These are phyloP conservation scores for Ceratobasidium sp. DNA, from an alignment of 1,284 basidiomycete species.

Conservation along the genomic window DNA sequence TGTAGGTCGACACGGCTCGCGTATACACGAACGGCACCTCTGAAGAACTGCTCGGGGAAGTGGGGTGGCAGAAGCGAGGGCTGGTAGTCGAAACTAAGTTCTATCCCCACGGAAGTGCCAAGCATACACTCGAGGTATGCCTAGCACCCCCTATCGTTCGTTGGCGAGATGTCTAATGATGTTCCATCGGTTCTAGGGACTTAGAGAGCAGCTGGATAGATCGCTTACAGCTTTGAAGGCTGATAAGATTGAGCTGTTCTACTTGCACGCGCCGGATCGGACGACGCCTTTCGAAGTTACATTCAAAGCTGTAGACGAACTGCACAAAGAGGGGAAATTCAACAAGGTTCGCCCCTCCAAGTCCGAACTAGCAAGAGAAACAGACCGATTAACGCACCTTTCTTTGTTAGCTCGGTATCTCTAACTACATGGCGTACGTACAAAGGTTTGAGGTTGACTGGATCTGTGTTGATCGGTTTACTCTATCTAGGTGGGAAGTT, in stretches of 20 bases:
- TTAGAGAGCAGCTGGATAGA: conserved; percentile 59
- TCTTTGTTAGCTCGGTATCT: conserved; percentile 64
- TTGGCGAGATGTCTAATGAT: conserved; percentile 48
- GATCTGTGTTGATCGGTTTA: conserved; percentile 4
- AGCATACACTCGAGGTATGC: conserved; percentile 66
- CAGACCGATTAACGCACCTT: not conserved
- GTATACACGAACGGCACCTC: conserved; percentile 67
- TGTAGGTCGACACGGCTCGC: conserved; percentile 50
- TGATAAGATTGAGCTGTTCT: conserved; percentile 60
- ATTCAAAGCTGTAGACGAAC: conserved; percentile 60
- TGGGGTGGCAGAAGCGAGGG: conserved; percentile 23
- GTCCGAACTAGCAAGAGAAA: not conserved
- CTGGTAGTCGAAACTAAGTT: conserved; percentile 62
- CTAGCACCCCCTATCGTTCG: conserved; percentile 55
- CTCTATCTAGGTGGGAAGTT: conserved; percentile 58
- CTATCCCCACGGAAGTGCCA: conserved; percentile 59
- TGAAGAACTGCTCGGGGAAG: conserved; percentile 59
- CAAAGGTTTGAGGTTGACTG: conserved; percentile 15
- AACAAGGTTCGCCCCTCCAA: conserved; percentile 18
- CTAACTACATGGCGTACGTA: conserved; percentile 64
- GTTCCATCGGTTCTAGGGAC: not conserved
- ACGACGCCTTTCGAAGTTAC: conserved; percentile 65
- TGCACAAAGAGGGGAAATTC: conserved; percentile 63
- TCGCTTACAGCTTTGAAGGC: conserved; percentile 60
- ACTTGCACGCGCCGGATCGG: conserved; percentile 66